Evolutionary conservation across 2,329 filamentous ascomycete species (phyloP), one percentile per base, ranked within the genome.

Genomic region (Westerdykella aurantiaca): DNA sequence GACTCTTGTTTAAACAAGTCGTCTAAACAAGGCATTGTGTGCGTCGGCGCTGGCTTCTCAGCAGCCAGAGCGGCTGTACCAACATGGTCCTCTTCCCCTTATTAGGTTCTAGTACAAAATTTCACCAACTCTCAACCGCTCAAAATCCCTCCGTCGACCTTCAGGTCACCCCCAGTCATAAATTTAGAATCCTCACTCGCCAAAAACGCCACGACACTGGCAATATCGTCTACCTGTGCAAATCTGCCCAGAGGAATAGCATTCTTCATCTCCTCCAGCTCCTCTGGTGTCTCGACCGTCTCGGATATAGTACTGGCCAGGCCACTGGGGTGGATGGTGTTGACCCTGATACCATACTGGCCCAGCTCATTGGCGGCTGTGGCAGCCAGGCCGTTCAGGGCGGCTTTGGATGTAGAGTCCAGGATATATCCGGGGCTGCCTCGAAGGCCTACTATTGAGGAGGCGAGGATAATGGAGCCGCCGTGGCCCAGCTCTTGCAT

Each of bases 311-410:
- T 35, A 35, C 33, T 35, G 6, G n/a, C 33, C 33, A 35, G 17
- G 34, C 65, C 66, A 38, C 64, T 66, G 5, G 66, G 68, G 47
- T 69, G 67, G 13, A 70, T 64, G 2, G 66, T 69, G 50, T 69
- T 70, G 42, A 69, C 67, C 22, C 67, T 63, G 45, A 69, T 69
- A 34, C 61, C 61, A 40, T 59, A 52, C 25, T 61, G 61, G 7
- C 66, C 67, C 4, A 70, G 53, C 45, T 69, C 67, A 14, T 58
- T 57, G 6, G 67, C 66, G 21, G 67, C 67, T 6, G 66, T 66
- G 5, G 64, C 53, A 22, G 64, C 64, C n/a, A 70, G 60, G 12
- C 67, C 67, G 6, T 66, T 61, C 6, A 64, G 47, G 12, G 67
- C 67, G 38, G 69, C 69, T 35, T 68, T 67, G 29, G 64, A 62